phyloP scores from a whole-genome alignment of 345 rosid genomes.

The Noccaea caerulescens region DNA sequence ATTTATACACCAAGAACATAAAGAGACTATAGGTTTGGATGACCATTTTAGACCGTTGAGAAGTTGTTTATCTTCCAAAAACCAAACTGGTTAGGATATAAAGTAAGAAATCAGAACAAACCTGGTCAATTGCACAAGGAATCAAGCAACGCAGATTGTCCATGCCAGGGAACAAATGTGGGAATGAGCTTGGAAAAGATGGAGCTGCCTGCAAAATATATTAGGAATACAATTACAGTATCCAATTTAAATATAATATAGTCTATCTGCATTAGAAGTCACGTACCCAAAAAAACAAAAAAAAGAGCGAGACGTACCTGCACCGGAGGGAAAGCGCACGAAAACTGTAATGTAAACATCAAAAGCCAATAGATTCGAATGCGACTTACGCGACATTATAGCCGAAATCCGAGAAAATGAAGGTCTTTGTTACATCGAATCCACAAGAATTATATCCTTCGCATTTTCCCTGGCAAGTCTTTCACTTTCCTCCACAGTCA shows the following conservation, averaged over 20 bases:
- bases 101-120: constrained; percentile 23
- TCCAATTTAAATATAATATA: no score
- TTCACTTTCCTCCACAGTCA: constrained; percentile 74
- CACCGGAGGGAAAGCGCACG: constrained; percentile 74
- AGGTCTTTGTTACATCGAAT: constrained; percentile 76
- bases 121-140: constrained; percentile 98
- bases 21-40: no score
- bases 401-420: constrained; percentile 86
- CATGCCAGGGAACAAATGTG: constrained; percentile 74
- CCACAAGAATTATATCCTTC: constrained; percentile 93
- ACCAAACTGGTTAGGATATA: no score
- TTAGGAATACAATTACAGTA: no score
- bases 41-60: no score
- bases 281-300: no score
- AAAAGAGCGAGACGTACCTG: constrained; percentile 40
- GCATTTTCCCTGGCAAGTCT: constrained; percentile 91
- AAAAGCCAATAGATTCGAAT: no score
- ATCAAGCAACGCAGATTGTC: constrained; percentile 82
- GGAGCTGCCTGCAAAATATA: constrained; percentile 59
- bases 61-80: no score
- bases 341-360: no score
- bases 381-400: constrained; percentile 75
- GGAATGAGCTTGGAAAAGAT: constrained; percentile 88
- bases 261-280: no score
- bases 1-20: not conserved